Percentiles rank a stretch among this genome's conserved stretches.
phyloP scores from a whole-genome alignment of 345 rosid species.

The Eucalyptus leucophloia region DNA sequence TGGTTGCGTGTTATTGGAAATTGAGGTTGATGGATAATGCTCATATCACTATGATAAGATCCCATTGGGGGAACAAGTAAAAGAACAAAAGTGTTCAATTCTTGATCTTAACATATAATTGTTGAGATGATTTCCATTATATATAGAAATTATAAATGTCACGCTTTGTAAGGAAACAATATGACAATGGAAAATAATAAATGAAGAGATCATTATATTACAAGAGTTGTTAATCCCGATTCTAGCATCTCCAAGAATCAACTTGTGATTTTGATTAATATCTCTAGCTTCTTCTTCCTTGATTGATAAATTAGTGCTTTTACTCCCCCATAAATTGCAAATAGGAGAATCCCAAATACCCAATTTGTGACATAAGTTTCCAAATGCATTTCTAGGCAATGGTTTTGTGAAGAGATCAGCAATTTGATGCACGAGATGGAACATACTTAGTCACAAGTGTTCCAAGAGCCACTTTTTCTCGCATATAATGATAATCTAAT shows the following conservation, averaged over 20 bases:
- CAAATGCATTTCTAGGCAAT: neutral
- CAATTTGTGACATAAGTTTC: neutral
- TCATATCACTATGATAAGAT: too few species aligned
- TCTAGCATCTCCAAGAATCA: too few species aligned
- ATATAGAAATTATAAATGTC: too few species aligned
- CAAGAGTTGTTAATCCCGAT: neutral
- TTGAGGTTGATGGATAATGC: neutral
- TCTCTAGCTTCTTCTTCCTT: too few species aligned
- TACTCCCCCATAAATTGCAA: neutral
- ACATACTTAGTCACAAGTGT: too few species aligned
- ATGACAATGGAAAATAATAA: too few species aligned
- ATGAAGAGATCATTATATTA: too few species aligned
- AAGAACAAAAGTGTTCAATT: neutral
- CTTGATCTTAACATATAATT: neutral
- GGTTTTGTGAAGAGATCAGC: too few species aligned
- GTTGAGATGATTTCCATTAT: neutral
- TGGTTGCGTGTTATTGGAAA: neutral
- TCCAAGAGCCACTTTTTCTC: too few species aligned
- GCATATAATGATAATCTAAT: too few species aligned
- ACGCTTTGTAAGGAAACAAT: neutral
- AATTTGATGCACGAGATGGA: too few species aligned
- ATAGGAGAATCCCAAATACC: neutral
- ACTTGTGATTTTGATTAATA: neutral
- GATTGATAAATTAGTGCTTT: neutral
- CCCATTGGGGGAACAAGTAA: too few species aligned